These are phyloP conservation scores for Metschnikowia picachoensis DNA, from an alignment of 805 yeast genomes.

Conservation along the genomic window DNA sequence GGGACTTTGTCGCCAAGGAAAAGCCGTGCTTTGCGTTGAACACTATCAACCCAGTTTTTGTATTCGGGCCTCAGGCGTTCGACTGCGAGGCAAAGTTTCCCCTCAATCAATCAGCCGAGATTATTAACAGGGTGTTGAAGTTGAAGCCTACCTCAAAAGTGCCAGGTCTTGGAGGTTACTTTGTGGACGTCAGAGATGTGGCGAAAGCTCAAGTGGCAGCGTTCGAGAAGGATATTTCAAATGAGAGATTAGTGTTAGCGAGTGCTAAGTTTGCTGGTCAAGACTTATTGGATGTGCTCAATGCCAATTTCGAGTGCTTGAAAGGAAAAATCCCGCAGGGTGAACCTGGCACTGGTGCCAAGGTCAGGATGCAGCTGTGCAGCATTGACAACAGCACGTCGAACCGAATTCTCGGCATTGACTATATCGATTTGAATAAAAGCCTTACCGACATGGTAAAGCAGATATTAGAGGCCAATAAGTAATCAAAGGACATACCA, in stretches of 20 bases:
- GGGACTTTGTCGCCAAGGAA: slow-evolving; percentile 27
- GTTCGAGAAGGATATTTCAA: slow-evolving; percentile 15
- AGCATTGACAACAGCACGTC: slow-evolving; percentile 36
- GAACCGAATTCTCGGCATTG: slow-evolving; percentile 33
- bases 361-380: slow-evolving; percentile 18
- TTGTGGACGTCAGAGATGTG: slow-evolving; percentile 23
- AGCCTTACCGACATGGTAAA: slow-evolving; percentile 41
- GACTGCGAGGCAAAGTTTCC: slow-evolving; percentile 28
- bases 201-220: slow-evolving; percentile 18
- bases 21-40: slow-evolving; percentile 39
- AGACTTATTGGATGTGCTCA: slow-evolving; percentile 30
- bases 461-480: slow-evolving; percentile 30
- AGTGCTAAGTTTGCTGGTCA: slow-evolving; percentile 27
- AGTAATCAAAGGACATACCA: no score
- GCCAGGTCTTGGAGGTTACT: slow-evolving; percentile 22
- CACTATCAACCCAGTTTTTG: slow-evolving; percentile 21
- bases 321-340: slow-evolving; percentile 44
- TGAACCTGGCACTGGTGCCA: slow-evolving; percentile 32
- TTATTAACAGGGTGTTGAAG: slow-evolving; percentile 40
- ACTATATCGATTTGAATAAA: slow-evolving; percentile 35
- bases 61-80: slow-evolving; percentile 27
- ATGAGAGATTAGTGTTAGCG: slow-evolving; percentile 30
- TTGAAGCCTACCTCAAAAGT: slow-evolving; percentile 20
- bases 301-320: slow-evolving; percentile 34
- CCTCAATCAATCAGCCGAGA: slow-evolving; percentile 33